Evolutionary conservation across 306 rosid genomes (phyloP).

Genomic region (Casuarina glauca): DNA sequence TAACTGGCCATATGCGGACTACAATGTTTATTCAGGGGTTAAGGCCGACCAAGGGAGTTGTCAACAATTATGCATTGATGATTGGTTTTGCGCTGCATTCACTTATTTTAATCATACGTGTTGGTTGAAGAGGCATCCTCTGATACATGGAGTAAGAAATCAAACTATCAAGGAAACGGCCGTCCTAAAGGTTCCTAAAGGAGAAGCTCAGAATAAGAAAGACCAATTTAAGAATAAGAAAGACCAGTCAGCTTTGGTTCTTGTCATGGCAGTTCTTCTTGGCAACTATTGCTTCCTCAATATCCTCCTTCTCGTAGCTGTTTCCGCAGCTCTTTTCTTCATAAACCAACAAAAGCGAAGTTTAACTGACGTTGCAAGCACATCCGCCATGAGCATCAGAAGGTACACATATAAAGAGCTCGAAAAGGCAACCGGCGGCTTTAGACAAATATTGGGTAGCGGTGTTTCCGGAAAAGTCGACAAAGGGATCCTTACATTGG

Average conservation of each 20-base stretch:
- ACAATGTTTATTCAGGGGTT: background rate
- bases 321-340: conserved; percentile 1
- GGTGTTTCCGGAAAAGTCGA: conserved; percentile 33
- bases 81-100: conserved; percentile 20
- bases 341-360: background rate
- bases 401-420: conserved; percentile 19
- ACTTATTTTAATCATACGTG: too few relatives aligned
- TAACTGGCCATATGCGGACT: conserved; percentile 28
- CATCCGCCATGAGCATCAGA: background rate
- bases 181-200: conserved; percentile 10
- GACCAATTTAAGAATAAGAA: background rate
- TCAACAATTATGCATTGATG: conserved; percentile 15
- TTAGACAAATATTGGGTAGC: conserved; percentile 27
- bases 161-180: background rate
- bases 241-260: conserved; percentile 5
- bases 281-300: conserved; percentile 35
- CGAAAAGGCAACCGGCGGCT: conserved; percentile 28
- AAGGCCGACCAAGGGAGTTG: background rate
- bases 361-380: background rate
- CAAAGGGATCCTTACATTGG: conserved; percentile 30
- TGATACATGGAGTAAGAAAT: conserved; percentile 27
- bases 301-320: background rate
- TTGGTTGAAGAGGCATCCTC: conserved; percentile 27
- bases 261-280: conserved; percentile 25
- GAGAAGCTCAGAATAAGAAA: too few relatives aligned